Evolutionary conservation across 1,284 basidiomycete genomes (phyloP), one percentile per base, ranked within the genome.

Genomic region (Cryptococcus jaspeensis): DNA sequence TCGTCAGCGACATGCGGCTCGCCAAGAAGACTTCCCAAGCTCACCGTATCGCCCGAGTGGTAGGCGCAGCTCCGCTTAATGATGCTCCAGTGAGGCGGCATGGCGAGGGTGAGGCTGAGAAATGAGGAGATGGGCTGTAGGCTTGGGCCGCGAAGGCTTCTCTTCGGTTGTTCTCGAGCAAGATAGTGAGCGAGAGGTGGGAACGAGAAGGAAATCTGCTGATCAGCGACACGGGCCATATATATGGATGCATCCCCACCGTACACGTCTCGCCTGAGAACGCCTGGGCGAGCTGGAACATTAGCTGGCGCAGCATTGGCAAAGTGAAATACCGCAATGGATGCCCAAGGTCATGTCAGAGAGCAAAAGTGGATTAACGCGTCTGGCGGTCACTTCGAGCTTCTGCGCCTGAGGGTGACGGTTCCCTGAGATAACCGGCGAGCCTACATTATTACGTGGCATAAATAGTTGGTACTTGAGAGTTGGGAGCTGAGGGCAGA

Each of bases 41-140:
- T 58, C 45, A 67, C 65, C 15, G 38, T 51, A 39, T 66, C 59
- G 18, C 57, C 60, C 15, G 42, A 11, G 43, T 63, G 66, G 23
- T 55, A 54, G 3, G 64, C 62, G 41, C 66, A 67, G n/a, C 59
- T 57, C 28, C 55, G 53, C 7, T 32, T 32, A 9, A 9, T 32
- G 28, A 32, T 32, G n/a, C n/a, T n/a, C 28, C 28, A 32, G 28
- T 54, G 52, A 49, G 54, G 54, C 18, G 54, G 20, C 54, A 55
- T 55, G 22, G 25, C 47, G 45, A 18, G 23, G 20, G 15, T 50
- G 12, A n/a, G 32, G n/a, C 28, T 32, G 28, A n/a, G n/a, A n/a
- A n/a, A n/a, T n/a, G n/a, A n/a, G n/a, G n/a, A 22, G 28, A 28
- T 35, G 39, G 16, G 37, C 13, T 13, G 18, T n/a, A 41, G 18